phyloP scores from a whole-genome alignment of 2,329 filamentous ascomycete genomes.

The Pestalotiopsis sp. region DNA sequence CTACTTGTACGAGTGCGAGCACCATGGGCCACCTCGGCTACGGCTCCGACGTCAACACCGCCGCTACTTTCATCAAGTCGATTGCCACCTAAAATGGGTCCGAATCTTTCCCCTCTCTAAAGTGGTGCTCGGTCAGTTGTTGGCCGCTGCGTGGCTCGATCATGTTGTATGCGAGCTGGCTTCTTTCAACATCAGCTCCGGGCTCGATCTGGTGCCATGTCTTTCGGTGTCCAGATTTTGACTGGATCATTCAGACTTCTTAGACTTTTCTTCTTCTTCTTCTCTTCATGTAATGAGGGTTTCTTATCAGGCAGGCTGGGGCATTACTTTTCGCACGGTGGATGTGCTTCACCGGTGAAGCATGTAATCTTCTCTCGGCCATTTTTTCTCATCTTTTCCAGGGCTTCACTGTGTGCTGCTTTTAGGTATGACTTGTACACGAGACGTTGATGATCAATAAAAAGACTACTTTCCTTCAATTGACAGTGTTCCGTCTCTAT shows the following conservation, averaged over 20 bases:
- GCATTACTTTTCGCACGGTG: not conserved
- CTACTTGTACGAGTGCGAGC: conserved; percentile 12
- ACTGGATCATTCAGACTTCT: too few species aligned
- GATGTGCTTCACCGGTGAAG: not conserved
- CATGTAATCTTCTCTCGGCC: not conserved
- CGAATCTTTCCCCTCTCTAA: not conserved
- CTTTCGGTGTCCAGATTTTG: too few species aligned
- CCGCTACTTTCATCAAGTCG: conserved; percentile 17
- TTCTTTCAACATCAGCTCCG: too few species aligned
- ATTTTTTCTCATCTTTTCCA: not conserved
- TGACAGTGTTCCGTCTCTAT: too few species aligned
- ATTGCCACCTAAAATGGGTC: not conserved
- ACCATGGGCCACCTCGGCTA: conserved; percentile 15
- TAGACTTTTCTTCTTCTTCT: not conserved
- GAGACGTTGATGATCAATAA: not conserved
- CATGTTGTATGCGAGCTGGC: too few species aligned
- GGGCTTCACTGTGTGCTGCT: not conserved
- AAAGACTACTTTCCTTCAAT: not conserved
- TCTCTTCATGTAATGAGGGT: not conserved
- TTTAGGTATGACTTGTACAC: not conserved
- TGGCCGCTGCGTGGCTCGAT: not conserved
- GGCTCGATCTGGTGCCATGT: too few species aligned
- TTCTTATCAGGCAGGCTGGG: not conserved
- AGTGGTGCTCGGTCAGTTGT: not conserved
- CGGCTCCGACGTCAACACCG: conserved; percentile 13